A percentile compares a stretch with the other conserved stretches of the same genome.
phyloP scores from a whole-genome alignment of 306 rosid species.

The Gynostemma pentaphyllum region DNA sequence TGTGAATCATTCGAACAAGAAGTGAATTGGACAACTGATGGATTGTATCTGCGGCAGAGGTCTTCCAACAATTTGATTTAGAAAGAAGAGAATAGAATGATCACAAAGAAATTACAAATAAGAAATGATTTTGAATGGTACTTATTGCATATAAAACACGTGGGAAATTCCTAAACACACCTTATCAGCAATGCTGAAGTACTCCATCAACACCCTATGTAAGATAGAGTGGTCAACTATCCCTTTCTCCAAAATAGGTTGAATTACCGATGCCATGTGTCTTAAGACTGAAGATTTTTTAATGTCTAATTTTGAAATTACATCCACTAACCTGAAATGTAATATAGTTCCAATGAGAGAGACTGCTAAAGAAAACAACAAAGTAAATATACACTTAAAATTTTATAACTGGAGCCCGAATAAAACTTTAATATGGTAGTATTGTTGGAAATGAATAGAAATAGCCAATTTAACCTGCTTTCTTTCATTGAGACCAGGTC shows the following conservation, averaged over 20 bases:
- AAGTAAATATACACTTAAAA: not conserved
- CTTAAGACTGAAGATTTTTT: slow-evolving; percentile 67
- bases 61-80: slow-evolving; percentile 39
- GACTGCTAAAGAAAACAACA: not conserved
- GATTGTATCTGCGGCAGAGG: slow-evolving; percentile 71
- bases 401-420: no score
- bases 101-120: not conserved
- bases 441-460: not conserved
- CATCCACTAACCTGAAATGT: slow-evolving; percentile 50
- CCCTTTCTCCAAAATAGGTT: slow-evolving; percentile 94
- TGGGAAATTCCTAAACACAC: slow-evolving; percentile 23
- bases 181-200: slow-evolving; percentile 72
- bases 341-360: slow-evolving; percentile 13
- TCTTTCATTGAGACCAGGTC: slow-evolving; percentile 58
- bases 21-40: slow-evolving; percentile 72
- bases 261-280: slow-evolving; percentile 68
- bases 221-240: slow-evolving; percentile 87
- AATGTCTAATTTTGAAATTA: slow-evolving; percentile 65
- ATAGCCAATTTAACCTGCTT: slow-evolving; percentile 45
- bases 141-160: not conserved
- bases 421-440: no score
- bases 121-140: not conserved
- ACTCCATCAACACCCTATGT: slow-evolving; percentile 69
- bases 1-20: slow-evolving; percentile 70
- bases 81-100: slow-evolving; percentile 8